These are phyloP conservation scores for Capsella bursapastoris DNA, from an alignment of 345 rosid species.

Conservation along the genomic window DNA sequence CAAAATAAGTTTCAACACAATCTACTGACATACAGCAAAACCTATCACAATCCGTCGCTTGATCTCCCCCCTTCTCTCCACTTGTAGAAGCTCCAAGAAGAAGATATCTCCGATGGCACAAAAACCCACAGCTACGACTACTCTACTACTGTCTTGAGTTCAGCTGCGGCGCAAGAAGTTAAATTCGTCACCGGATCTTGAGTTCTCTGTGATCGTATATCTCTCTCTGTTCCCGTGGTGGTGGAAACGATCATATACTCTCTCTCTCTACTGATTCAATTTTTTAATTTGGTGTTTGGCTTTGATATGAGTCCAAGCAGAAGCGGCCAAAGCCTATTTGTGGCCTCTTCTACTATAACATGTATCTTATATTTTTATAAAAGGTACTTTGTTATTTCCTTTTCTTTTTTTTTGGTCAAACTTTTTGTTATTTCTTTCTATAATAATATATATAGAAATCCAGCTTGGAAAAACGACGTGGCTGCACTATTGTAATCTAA, in stretches of 20 bases:
- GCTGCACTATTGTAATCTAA: constrained; percentile 18
- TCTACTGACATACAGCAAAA: constrained; percentile 95
- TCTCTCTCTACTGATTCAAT: constrained; percentile 8
- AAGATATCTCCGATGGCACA: constrained; percentile 26
- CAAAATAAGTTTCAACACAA: constrained; percentile 62
- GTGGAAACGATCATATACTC: constrained; percentile 6
- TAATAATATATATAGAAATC: constrained; percentile 1
- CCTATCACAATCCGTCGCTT: constrained; percentile 45
- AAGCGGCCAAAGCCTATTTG: constrained; percentile 16
- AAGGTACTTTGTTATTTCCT: not conserved
- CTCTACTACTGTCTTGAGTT: not conserved
- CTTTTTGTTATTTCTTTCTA: not conserved
- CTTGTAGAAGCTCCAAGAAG: constrained; percentile 23
- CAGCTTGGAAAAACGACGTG: constrained; percentile 40
- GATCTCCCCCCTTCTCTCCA: constrained; percentile 35
- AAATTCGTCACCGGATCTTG: constrained; percentile 32
- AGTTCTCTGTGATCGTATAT: constrained; percentile 18
- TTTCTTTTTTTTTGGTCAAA: not conserved
- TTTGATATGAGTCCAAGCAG: constrained; percentile 35
- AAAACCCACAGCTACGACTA: not conserved
- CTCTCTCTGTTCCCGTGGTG: constrained; percentile 22
- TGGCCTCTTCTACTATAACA: constrained; percentile 35
- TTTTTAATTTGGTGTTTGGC: constrained; percentile 26
- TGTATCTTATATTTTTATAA: not conserved
- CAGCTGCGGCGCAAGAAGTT: not conserved